These are phyloP conservation scores for Trichosporon faecale DNA, from an alignment of 1,284 basidiomycete genomes.

Conservation along the genomic window DNA sequence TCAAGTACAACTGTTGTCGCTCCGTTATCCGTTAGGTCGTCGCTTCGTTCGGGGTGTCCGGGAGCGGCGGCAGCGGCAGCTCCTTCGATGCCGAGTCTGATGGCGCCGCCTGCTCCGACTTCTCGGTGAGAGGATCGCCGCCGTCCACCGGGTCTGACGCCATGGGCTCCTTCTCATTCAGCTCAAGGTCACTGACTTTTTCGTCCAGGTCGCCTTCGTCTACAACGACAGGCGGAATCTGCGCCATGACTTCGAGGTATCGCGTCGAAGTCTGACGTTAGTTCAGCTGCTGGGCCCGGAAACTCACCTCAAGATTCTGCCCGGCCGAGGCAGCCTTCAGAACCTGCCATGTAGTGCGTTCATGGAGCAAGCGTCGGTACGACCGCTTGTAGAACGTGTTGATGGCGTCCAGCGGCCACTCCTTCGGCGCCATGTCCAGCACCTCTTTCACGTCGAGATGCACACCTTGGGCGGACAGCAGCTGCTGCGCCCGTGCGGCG, in stretches of 20 bases:
- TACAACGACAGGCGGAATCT: conserved; percentile 32
- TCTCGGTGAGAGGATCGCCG: neutral
- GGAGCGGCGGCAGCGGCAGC: neutral
- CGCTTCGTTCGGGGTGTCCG: neutral
- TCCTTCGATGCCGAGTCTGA: conserved; percentile 10
- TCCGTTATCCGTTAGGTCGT: neutral
- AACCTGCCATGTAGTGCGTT: conserved; percentile 44
- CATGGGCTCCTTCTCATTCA: conserved; percentile 6
- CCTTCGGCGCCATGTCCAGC: conserved; percentile 64
- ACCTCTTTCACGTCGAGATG: conserved; percentile 75
- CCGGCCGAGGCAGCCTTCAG: conserved; percentile 49
- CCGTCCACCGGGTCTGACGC: neutral
- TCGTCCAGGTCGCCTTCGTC: conserved; percentile 16
- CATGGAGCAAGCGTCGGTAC: conserved; percentile 70
- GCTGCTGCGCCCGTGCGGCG: conserved; percentile 63
- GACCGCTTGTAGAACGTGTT: conserved; percentile 74
- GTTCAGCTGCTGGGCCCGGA: neutral
- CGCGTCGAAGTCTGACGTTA: conserved; percentile 33
- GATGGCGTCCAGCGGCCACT: conserved; percentile 70
- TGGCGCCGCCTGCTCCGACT: neutral
- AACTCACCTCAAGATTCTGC: conserved; percentile 43
- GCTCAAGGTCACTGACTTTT: conserved; percentile 17
- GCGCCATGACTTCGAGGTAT: conserved; percentile 38
- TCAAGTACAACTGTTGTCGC: neutral
- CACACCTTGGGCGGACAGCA: conserved; percentile 74